Evolutionary conservation across 2,329 filamentous ascomycete species (phyloP).

Genomic region (Fusarium torulosum): DNA sequence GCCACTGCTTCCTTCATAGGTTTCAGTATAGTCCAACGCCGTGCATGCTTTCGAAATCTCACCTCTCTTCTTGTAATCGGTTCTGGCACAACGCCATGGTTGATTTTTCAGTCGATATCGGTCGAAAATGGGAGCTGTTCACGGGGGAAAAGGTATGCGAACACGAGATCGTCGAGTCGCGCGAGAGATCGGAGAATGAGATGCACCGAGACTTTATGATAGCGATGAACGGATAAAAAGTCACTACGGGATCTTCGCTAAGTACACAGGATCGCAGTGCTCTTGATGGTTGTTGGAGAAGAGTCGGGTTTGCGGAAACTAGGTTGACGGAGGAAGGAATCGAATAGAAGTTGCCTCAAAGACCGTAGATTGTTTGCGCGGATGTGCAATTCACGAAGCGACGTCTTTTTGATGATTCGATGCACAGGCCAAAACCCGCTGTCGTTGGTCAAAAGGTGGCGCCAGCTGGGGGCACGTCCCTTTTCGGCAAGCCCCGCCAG

Average conservation of each 20-base stretch:
- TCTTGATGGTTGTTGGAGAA: not conserved
- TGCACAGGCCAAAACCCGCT: slow-evolving; percentile 38
- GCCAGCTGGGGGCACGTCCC: slow-evolving; percentile 26
- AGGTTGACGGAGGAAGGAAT: slow-evolving; percentile 16
- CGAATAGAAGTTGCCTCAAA: slow-evolving; percentile 27
- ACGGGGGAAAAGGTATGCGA: slow-evolving; percentile 21
- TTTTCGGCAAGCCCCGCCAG: slow-evolving; percentile 34
- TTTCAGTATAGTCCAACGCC: slow-evolving; percentile 37
- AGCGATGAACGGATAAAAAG: slow-evolving; percentile 4
- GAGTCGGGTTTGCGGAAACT: not conserved
- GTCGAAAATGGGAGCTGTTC: slow-evolving; percentile 9
- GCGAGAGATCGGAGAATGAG: slow-evolving; percentile 17
- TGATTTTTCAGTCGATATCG: slow-evolving; percentile 5
- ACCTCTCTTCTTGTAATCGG: slow-evolving; percentile 89
- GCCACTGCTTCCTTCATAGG: slow-evolving; percentile 86
- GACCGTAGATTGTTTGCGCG: slow-evolving; percentile 37
- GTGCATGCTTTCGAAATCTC: slow-evolving; percentile 49
- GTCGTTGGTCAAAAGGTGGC: slow-evolving; percentile 40
- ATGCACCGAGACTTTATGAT: slow-evolving; percentile 10
- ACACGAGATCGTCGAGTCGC: slow-evolving; percentile 17
- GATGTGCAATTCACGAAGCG: slow-evolving; percentile 38
- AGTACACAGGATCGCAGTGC: not conserved
- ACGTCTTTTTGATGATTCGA: slow-evolving; percentile 45
- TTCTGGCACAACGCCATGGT: slow-evolving; percentile 91
- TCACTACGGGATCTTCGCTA: not conserved